These are phyloP conservation scores for Avena insularis DNA, from an alignment of 176 grass and related monocot species.

Conservation along the genomic window DNA sequence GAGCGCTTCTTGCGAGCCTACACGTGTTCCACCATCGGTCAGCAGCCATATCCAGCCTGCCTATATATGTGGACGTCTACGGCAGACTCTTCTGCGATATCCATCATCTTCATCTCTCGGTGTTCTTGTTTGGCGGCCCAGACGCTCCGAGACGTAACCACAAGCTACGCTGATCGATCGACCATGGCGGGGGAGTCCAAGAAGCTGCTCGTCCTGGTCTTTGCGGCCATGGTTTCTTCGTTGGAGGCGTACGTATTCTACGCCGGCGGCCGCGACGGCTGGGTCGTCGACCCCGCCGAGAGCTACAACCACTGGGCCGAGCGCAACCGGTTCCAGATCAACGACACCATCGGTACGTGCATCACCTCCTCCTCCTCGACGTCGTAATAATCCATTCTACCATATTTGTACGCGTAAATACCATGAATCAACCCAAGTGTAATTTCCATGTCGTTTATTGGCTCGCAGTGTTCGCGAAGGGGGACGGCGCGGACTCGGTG, in stretches of 20 bases:
- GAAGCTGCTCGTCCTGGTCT: conserved; percentile 19
- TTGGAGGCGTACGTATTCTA: conserved; percentile 72
- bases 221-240: conserved; percentile 37
- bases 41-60: conserved; percentile 8
- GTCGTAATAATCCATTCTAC: neutral
- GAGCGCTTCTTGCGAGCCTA: conserved; percentile 26
- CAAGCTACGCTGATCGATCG: neutral
- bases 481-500: conserved; percentile 46
- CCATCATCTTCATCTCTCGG: neutral
- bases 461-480: conserved; percentile 70
- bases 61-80: neutral
- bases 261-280: conserved; percentile 72
- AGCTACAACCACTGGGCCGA: conserved; percentile 80
- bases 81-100: neutral
- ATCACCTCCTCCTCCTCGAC: neutral
- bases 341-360: conserved; percentile 75
- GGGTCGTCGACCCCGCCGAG: conserved; percentile 75
- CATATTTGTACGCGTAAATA: neutral
- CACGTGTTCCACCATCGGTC: conserved; percentile 27
- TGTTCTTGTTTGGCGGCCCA: neutral
- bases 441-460: neutral
- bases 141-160: neutral
- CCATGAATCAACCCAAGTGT: neutral
- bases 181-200: conserved; percentile 8
- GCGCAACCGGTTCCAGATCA: conserved; percentile 61